phyloP scores from a whole-genome alignment of 306 rosid genomes.

The Hylodesmum podocarpum region DNA sequence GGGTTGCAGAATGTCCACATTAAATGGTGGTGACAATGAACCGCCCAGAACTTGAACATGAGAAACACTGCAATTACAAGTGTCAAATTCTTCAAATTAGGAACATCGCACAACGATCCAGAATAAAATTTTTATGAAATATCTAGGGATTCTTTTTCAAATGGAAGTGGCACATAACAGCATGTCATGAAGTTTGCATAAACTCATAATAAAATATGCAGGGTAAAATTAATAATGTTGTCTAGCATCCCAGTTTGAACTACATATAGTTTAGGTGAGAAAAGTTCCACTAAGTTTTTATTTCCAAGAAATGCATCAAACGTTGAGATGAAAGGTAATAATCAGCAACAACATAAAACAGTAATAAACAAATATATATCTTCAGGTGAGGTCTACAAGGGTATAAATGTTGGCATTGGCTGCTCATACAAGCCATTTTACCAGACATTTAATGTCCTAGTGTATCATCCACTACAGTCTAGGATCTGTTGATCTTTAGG shows the following conservation, averaged over 20 bases:
- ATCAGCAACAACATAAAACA: background rate
- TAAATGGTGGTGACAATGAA: constrained; percentile 59
- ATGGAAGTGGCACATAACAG: background rate
- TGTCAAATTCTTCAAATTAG: constrained; percentile 23
- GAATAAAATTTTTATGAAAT: background rate
- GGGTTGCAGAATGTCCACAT: constrained; percentile 54
- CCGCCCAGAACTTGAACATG: constrained; percentile 70
- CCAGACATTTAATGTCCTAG: too few species aligned
- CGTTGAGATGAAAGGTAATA: background rate
- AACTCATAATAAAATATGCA: background rate
- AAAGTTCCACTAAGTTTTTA: background rate
- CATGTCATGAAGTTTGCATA: background rate
- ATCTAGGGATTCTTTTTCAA: background rate
- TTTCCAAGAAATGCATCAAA: background rate
- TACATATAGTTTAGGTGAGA: background rate
- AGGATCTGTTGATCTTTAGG: too few species aligned
- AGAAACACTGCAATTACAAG: constrained; percentile 62
- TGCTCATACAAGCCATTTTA: too few species aligned
- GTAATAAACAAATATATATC: too few species aligned
- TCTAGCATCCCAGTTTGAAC: background rate
- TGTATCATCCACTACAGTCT: too few species aligned
- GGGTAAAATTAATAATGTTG: background rate
- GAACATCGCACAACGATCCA: constrained; percentile 8
- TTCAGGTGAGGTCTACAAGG: too few species aligned
- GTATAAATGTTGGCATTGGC: too few species aligned